Conservation (phyloP, 257 asterid species). For the Coffea eugenioides region DNA sequence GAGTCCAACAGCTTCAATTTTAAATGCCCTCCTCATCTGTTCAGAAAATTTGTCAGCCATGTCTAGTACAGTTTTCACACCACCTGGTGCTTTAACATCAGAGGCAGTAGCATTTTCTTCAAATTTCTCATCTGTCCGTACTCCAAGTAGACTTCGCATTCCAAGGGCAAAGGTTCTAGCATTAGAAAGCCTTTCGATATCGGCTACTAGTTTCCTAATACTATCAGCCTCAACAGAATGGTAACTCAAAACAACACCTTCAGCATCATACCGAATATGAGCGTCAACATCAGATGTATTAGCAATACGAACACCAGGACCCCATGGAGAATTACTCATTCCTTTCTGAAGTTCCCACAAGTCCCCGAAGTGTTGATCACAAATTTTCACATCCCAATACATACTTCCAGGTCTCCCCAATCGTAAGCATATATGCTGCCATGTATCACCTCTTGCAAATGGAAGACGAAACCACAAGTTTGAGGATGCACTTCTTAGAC, state of each 20-base stretch:
- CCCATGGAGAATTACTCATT: constrained; percentile 77
- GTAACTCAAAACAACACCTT: constrained; percentile 93
- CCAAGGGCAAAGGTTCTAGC: constrained; percentile 87
- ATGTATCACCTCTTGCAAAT: constrained; percentile 72
- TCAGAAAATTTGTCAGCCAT: constrained; percentile 70
- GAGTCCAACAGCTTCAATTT: constrained; percentile 95
- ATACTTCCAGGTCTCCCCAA: constrained; percentile 98
- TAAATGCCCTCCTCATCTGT: constrained; percentile 84
- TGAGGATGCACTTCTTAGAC: constrained; percentile 81
- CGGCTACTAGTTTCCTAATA: constrained; percentile 77
- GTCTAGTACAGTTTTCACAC: constrained; percentile 48
- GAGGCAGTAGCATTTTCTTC: constrained; percentile 51
- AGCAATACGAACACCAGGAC: constrained; percentile 91
- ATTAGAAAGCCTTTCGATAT: constrained; percentile 89
- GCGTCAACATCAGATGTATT: constrained; percentile 95
- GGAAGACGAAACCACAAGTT: constrained; percentile 97
- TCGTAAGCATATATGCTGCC: constrained; percentile 89
- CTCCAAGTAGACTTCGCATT: constrained; percentile 87
- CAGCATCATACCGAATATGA: constrained; percentile 90
- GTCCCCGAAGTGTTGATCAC: constrained; percentile 79
- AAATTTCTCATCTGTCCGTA: constrained; percentile 75
- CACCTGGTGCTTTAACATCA: constrained; percentile 57
- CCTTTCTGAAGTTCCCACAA: constrained; percentile 99
- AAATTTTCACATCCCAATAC: constrained; percentile 96
- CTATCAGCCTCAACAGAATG: constrained; percentile 93